These are phyloP conservation scores for Neoboletus magnificus DNA, from an alignment of 768 basidiomycete genomes.

Conservation along the genomic window DNA sequence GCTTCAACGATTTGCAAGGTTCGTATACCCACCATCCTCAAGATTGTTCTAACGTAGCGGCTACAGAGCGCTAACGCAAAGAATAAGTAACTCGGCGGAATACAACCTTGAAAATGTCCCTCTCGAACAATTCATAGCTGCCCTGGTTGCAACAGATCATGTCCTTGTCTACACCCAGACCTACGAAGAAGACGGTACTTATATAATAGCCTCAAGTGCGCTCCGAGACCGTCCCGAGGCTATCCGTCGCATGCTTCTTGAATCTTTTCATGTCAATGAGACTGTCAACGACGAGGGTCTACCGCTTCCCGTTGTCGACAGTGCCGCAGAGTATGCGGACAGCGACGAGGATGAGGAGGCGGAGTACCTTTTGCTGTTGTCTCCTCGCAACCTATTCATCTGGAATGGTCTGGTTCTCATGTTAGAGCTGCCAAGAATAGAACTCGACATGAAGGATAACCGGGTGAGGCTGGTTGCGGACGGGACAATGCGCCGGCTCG, in stretches of 20 bases:
- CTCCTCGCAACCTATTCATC: constrained; percentile 80
- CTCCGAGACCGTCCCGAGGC: constrained; percentile 73
- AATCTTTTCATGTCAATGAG: constrained; percentile 81
- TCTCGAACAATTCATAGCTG: constrained; percentile 75
- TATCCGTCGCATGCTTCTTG: constrained; percentile 75
- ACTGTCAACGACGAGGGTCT: constrained; percentile 47
- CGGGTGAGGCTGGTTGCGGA: constrained; percentile 92
- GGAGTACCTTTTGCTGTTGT: constrained; percentile 81
- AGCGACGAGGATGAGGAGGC: constrained; percentile 56
- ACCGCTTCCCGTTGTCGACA: constrained; percentile 40
- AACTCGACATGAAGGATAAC: constrained; percentile 81
- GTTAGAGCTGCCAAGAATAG: constrained; percentile 67
- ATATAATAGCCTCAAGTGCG: constrained; percentile 78
- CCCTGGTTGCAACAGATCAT: constrained; percentile 81
- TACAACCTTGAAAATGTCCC: constrained; percentile 75
- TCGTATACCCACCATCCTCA: background rate
- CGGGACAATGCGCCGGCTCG: constrained; percentile 75
- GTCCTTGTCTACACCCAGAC: constrained; percentile 88
- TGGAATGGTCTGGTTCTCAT: constrained; percentile 91
- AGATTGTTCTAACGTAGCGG: constrained; percentile 3
- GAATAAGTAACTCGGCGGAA: constrained; percentile 92
- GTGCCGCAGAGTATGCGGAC: constrained; percentile 37
- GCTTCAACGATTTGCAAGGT: constrained; percentile 91
- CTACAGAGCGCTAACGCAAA: constrained; percentile 66
- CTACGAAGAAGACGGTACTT: constrained; percentile 88